Evolutionary conservation across 176 grass and related monocot genomes (phyloP), one percentile per base, ranked within the genome.

Genomic region (Carex cristatella): DNA sequence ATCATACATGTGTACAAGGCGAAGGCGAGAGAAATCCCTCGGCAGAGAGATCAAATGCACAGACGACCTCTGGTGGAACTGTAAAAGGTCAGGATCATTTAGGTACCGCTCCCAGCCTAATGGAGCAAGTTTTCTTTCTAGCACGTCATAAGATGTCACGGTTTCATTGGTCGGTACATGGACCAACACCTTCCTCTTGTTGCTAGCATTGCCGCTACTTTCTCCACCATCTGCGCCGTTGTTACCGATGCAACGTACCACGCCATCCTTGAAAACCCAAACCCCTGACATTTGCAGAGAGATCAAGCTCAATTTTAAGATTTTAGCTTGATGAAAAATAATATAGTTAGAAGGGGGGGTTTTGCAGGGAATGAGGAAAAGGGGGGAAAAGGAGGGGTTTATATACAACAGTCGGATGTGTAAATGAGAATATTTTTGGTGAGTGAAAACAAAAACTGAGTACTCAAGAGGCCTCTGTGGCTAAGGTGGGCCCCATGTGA

Each of bases 1-100:
- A 86, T 96, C 94, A 74, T 96, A 96, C 94, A 96, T 96, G 94
- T 96, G 89, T 23, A 91, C 85, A 31, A 91, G 87, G 69, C 87
- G 90, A 84, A 96, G 87, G 58, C 86, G 82, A 33, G 84, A 15
- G 86, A 96, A 96, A 86, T 93, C 89, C 37, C 89, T 87, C 0
- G 94, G 94, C 38, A 96, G 87, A 68, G 91, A 88, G 80, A 96
- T 96, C 78, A 96, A 86, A 91, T 96, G 91, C 69, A 93, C 89
- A 14, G 94, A 89, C 13, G 91, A 89, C 65, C 86, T 87, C 87
- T 93, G 87, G 86, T 96, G 94, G 78, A 93, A 96, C 87, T 96
- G 94, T 23, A 96, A 81, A 12, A 96, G 83, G 80, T 92, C 90
- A 5, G 94, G 91, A 67, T 90, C 91, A 62, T 88, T 86, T 4